A percentile compares a stretch with the other conserved stretches of the same genome.
These are phyloP conservation scores for Incumbomyces lentus DNA, from an alignment of 2,329 filamentous ascomycete genomes.

Conservation along the genomic window DNA sequence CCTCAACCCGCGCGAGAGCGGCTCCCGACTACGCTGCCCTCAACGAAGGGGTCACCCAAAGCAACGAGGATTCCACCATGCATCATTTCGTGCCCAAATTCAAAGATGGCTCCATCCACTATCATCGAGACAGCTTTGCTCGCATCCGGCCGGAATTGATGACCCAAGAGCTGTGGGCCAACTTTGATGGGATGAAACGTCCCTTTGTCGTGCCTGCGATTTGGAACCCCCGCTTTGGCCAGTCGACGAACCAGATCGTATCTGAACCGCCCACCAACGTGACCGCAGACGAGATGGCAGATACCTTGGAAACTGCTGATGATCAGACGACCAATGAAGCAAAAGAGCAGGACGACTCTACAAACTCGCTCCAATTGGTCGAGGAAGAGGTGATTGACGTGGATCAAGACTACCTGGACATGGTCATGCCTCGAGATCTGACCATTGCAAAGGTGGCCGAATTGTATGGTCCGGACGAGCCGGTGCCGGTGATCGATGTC, in stretches of 20 bases:
- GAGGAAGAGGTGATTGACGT: conserved; percentile 44
- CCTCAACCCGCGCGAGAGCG: conserved; percentile 54
- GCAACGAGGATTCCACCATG: conserved; percentile 52
- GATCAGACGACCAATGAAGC: conserved; percentile 7
- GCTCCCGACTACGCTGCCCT: conserved; percentile 59
- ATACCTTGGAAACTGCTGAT: not conserved
- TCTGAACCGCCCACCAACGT: not conserved
- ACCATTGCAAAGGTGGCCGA: conserved; percentile 55
- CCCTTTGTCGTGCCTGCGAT: conserved; percentile 56
- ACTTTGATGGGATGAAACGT: conserved; percentile 52
- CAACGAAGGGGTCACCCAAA: conserved; percentile 56
- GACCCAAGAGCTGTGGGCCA: conserved; percentile 54
- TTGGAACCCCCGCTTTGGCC: conserved; percentile 43
- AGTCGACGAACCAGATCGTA: not conserved
- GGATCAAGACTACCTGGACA: conserved; percentile 55
- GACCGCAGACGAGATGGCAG: conserved; percentile 18
- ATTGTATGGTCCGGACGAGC: conserved; percentile 52
- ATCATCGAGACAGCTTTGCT: conserved; percentile 52
- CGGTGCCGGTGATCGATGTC: conserved; percentile 55
- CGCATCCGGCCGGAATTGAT: conserved; percentile 54
- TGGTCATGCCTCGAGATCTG: conserved; percentile 56
- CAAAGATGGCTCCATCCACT: conserved; percentile 53
- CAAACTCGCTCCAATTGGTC: conserved; percentile 11
- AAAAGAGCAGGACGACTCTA: conserved; percentile 3
- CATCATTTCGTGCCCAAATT: conserved; percentile 60